Evolutionary conservation across 2,329 filamentous ascomycete species (phyloP).

Genomic region (Colletotrichum sidae): DNA sequence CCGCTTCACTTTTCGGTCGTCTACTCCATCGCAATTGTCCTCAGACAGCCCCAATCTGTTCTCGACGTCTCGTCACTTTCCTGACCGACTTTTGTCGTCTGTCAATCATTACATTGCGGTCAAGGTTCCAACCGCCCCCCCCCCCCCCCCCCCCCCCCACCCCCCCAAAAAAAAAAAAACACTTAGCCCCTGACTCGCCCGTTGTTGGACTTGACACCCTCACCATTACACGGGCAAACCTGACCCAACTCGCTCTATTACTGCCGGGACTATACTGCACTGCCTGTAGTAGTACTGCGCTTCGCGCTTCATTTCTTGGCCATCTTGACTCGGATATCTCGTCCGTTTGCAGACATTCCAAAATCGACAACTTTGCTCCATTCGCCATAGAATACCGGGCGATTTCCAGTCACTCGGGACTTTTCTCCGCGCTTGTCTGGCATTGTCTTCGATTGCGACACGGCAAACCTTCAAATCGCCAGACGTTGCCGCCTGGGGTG

Average conservation of each 20-base stretch:
- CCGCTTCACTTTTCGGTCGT: slow-evolving; percentile 7
- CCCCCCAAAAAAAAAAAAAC: slow-evolving; percentile 17
- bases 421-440: slow-evolving; percentile 19
- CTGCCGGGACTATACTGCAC: no score
- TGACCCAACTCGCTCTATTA: no score
- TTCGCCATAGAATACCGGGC: slow-evolving; percentile 24
- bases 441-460: slow-evolving; percentile 31
- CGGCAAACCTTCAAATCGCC: background rate
- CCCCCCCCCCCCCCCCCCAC: no score
- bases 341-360: slow-evolving; percentile 36
- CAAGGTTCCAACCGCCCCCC: slow-evolving; percentile 1
- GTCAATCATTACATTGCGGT: slow-evolving; percentile 16
- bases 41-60: slow-evolving; percentile 25
- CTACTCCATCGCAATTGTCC: slow-evolving; percentile 4
- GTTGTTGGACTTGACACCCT: slow-evolving; percentile 36
- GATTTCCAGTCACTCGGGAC: slow-evolving; percentile 19
- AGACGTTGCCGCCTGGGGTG: no score
- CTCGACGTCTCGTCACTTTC: slow-evolving; percentile 11
- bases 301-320: slow-evolving; percentile 14
- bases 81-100: no score
- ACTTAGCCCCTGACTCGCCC: slow-evolving; percentile 30
- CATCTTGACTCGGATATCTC: slow-evolving; percentile 16
- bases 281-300: no score
- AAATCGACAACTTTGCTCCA: slow-evolving; percentile 23
- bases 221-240: slow-evolving; percentile 27